Percentiles rank a stretch among this genome's conserved stretches.
These are phyloP conservation scores for Pseudoscleropodium purum DNA, from an alignment of 225 moss, liverwort and hornwort genomes.

Conservation along the genomic window DNA sequence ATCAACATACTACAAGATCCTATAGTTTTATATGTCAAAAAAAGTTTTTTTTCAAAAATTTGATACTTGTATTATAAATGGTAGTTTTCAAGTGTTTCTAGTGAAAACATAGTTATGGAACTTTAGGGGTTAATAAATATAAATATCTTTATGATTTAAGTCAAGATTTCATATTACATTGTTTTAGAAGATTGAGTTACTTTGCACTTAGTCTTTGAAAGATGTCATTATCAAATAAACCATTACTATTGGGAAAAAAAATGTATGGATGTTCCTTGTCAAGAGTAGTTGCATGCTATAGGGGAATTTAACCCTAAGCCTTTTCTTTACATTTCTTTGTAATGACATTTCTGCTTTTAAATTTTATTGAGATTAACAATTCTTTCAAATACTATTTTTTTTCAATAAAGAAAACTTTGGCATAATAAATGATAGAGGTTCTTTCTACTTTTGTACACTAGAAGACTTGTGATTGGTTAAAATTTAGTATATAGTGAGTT, in stretches of 20 bases:
- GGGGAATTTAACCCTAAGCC: too few species aligned
- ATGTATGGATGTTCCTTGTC: background rate
- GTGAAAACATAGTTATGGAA: too few species aligned
- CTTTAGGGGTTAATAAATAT: too few species aligned
- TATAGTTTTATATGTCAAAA: too few species aligned
- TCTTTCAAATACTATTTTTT: background rate
- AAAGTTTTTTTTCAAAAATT: too few species aligned
- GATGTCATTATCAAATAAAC: background rate
- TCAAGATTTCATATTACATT: too few species aligned
- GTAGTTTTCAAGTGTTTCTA: too few species aligned
- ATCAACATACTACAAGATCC: too few species aligned
- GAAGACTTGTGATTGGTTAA: rapidly evolving
- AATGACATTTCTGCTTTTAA: background rate
- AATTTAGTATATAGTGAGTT: background rate
- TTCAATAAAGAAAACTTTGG: background rate
- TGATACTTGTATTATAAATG: too few species aligned
- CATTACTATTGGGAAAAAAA: too few species aligned
- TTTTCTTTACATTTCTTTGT: background rate
- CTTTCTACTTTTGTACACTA: background rate
- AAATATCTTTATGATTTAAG: too few species aligned
- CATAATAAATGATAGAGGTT: background rate
- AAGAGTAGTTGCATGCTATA: too few species aligned
- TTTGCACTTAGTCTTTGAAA: background rate
- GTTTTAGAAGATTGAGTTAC: background rate
- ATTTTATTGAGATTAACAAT: background rate